Evolutionary conservation across 225 moss, liverwort and hornwort genomes (phyloP).

Genomic region (Marchantia paleacea): DNA sequence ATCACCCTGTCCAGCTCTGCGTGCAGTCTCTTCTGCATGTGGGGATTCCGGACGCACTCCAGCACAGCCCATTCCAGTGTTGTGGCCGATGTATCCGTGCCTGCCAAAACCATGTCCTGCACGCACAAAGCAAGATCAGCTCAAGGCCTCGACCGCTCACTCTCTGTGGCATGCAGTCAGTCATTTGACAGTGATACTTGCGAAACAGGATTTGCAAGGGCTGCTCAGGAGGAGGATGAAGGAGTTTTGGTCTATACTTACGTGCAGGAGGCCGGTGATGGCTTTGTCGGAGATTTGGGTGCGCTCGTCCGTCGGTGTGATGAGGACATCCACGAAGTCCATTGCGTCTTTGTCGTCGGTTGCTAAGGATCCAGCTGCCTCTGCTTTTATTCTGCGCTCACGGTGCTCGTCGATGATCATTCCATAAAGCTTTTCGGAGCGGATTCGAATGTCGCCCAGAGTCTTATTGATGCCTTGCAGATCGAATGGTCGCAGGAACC

Average conservation of each 20-base stretch:
- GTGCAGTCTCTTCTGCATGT: conserved; percentile 29
- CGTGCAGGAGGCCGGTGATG: conserved; percentile 35
- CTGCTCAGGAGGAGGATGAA: no score
- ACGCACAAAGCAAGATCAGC: background rate
- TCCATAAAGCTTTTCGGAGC: conserved; percentile 32
- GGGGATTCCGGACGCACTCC: conserved; percentile 39
- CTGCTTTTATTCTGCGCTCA: conserved; percentile 5
- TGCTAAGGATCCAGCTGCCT: background rate
- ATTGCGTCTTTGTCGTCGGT: conserved; percentile 24
- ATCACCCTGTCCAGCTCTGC: conserved; percentile 40
- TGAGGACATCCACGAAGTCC: conserved; percentile 49
- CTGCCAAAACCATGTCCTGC: conserved; percentile 50
- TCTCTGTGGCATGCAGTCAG: background rate
- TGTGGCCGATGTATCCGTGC: conserved; percentile 46
- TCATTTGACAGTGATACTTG: no score
- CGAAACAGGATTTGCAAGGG: no score
- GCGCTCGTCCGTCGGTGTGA: conserved; percentile 33
- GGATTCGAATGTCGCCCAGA: conserved; percentile 32
- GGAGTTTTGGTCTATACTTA: conserved; percentile 11
- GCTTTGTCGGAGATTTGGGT: conserved; percentile 36
- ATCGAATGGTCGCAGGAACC: conserved; percentile 40
- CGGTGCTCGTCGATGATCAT: conserved; percentile 46
- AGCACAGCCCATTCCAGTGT: conserved; percentile 45
- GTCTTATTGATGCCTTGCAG: conserved; percentile 44
- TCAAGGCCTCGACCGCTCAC: background rate